Evolutionary conservation across 2,329 filamentous ascomycete genomes (phyloP), one percentile per base, ranked within the genome.

Genomic region (Colletotrichum tamarilloi): DNA sequence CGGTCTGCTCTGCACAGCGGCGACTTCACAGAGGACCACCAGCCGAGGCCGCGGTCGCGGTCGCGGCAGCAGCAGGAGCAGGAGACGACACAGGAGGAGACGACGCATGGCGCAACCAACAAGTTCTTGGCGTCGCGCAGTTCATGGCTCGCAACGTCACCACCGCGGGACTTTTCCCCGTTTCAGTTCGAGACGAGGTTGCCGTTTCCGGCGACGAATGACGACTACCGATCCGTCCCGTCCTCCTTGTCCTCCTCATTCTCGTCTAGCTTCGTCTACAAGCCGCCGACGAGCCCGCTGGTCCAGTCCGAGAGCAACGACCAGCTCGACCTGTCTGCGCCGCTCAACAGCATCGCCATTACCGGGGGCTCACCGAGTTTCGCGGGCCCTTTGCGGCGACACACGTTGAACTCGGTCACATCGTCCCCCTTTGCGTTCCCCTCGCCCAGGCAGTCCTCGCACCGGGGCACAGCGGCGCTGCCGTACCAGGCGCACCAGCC

Each of bases 201-300:
- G 57, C 75, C 80, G 3, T 76, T 79, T n/a, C 75, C 77, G n/a
- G 79, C 81, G 26, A 79, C 81, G 55, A 75, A 75, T 16, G 81
- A 83, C 42, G 82, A 82, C 11, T 84, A 84, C 66, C 82, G 80
- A 58, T 86, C 87, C 0, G 82, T 86, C 26, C 84, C 88, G 22
- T 92, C 92, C 8, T 92, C 91, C 1, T 79, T 93, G 11, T 92
- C 92, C 3, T 95, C 92, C 8, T 93, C 94, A 1, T 87, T 94
- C 16, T 92, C 93, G 0, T 93, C 92, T 2, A 95, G 91, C 77
- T 98, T 98, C 81, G 88, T 93, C 38, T 93, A 97, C 74, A 93
- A 96, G 82, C 91, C 94, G 2, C 96, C 97, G 0, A 98, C 97
- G 2, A 98, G 95, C 78, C 97, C 97, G 16, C 86, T 99, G 12